Base-by-base conservation (phyloP, 768 basidiomycete species). In the Lanmaoa pseudosensibilis region DNA sequence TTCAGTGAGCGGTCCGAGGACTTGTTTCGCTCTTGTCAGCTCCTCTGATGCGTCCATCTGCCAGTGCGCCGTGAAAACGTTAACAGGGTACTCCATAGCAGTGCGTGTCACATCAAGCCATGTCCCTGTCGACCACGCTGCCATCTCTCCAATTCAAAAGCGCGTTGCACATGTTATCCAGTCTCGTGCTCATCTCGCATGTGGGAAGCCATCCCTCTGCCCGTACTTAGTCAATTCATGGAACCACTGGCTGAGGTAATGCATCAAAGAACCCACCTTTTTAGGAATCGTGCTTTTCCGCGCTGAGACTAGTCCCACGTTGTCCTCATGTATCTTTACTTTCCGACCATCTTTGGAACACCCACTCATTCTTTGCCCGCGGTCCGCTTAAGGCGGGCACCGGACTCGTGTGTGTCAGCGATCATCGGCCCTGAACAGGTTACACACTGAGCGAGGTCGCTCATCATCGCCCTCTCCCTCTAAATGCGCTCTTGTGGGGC, bases 101-200 rank as follows among this genome's bases (percentile, higher is more conserved):
- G 3, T 12, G 11, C 23, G 12, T 16, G 12, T 61, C 59, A 32
- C 50, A 62, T 41, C 47, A n/a, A 16, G 30, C 10, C 9, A 4
- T 44, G 56, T 50, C 61, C 61, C 56, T 64, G 46, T 33, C 19
- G 2, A 25, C 46, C 38, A 63, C 16, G 60, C 48, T 49, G 48
- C n/a, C 44, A 13, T 46, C 5, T 23, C 30, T 19, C 32, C 36
- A 25, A 58, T 34, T 18, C 40, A 47, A 37, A 45, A 23, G 16
- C 46, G 49, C 10, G 46, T 10, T 25, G 37, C 38, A 47, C 57
- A 15, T 27, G 33, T 52, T 59, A 39, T 52, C 41, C 9, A 1
- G 30, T 8, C 30, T 50, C 27, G 27, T 30, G 27, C 8, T 30
- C 27, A 30, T 30, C 7, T 30, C 27, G 27, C 27, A 30, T 27